A percentile compares a stretch with the other conserved stretches of the same genome.
Evolutionary conservation across 352 stramenopile genomes (phyloP).

Genomic region (Stramenopiles sp.): DNA sequence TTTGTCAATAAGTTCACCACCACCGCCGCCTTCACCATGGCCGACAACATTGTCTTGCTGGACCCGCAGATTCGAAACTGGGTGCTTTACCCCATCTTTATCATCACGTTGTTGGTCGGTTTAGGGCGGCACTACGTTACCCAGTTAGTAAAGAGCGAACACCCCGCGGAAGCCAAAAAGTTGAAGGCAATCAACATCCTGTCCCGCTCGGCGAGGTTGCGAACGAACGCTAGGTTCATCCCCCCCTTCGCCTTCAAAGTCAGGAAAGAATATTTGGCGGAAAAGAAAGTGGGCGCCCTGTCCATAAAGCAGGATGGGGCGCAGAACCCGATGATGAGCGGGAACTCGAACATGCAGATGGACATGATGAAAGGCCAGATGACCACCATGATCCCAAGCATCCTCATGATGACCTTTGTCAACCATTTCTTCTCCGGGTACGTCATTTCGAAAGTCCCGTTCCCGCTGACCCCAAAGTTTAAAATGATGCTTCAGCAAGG

Average conservation of each 20-base stretch:
- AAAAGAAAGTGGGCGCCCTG: slow-evolving; percentile 43
- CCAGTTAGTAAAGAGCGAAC: slow-evolving; percentile 33
- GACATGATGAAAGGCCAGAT: slow-evolving; percentile 97
- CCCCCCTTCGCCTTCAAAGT: slow-evolving; percentile 50
- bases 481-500: slow-evolving; percentile 93
- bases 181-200: slow-evolving; percentile 27
- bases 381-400: slow-evolving; percentile 95
- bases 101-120: slow-evolving; percentile 66
- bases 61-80: slow-evolving; percentile 77
- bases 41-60: too few relatives aligned
- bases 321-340: slow-evolving; percentile 79
- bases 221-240: slow-evolving; percentile 68
- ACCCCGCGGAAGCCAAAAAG: slow-evolving; percentile 27
- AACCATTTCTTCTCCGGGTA: slow-evolving; percentile 96
- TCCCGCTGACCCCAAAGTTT: slow-evolving; percentile 89
- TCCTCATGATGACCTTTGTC: slow-evolving; percentile 98
- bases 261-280: slow-evolving; percentile 41
- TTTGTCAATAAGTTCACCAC: too few relatives aligned
- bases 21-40: too few relatives aligned
- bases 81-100: slow-evolving; percentile 89
- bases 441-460: slow-evolving; percentile 84
- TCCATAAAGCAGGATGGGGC: slow-evolving; percentile 51
- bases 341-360: slow-evolving; percentile 86
- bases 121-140: slow-evolving; percentile 42
- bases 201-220: slow-evolving; percentile 47